Evolutionary conservation across 2,329 filamentous ascomycete genomes (phyloP), one percentile per base, ranked within the genome.

Genomic region (Capronia epimyces): DNA sequence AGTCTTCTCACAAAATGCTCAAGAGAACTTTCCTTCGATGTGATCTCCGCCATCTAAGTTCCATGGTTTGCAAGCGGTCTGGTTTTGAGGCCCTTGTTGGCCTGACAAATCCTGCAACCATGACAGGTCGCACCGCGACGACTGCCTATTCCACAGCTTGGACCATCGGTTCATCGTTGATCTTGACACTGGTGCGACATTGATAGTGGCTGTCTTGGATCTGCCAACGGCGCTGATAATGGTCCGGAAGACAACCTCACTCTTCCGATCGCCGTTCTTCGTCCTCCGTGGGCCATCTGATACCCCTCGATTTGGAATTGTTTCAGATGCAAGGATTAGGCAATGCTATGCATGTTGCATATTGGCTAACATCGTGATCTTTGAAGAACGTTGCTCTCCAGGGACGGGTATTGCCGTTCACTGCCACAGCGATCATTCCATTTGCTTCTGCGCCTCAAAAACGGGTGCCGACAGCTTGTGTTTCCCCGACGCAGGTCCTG

Each of bases 401-500:
- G 47, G 32, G n/a, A 22, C 49, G 20, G 42, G 31, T 52, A 43
- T 43, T 41, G 45, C 46, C 42, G 29, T 20, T 49, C 42, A 29
- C 42, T 49, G 42, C 37, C 49, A 46, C 31, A 18, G 29, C 25
- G 20, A 43, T 43, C 49, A n/a, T 49, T 46, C 42, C 46, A 49
- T 32, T 21, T 39, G 37, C 34, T 49, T 49, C 44, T 50, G 39
- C 43, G 42, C 29, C 22, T 29, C 24, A 43, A 25, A 49, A 42
- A 53, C 50, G 10, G 42, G 49, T 48, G 34, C 45, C 50, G 42
- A 24, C 48, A 46, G 46, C 46, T 49, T 46, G 42, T 51, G 44
- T 44, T 57, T 54, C 53, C 51, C 53, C 53, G 53, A 49, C 43
- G 53, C 58, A 58, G 58, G 56, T 55, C 51, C 53, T 36, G n/a